phyloP scores from a whole-genome alignment of 129 eudicot species.

The Pulicaria dysenterica region DNA sequence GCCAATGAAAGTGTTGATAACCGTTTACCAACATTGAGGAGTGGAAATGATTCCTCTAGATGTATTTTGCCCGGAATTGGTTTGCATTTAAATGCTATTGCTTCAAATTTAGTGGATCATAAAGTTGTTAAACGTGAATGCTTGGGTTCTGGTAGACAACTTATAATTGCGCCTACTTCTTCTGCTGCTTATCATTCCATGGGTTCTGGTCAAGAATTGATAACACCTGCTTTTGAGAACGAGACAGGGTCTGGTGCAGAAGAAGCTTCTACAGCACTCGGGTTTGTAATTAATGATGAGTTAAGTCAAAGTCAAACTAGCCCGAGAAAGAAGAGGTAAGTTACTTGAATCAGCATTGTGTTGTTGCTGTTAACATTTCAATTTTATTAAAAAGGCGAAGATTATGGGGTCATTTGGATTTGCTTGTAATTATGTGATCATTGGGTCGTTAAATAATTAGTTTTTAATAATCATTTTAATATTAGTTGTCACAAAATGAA shows the following conservation, averaged over 20 bases:
- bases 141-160: slow-evolving; percentile 46
- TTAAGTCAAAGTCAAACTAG: slow-evolving; percentile 65
- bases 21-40: slow-evolving; percentile 37
- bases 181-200: slow-evolving; percentile 45
- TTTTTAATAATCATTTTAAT: no score
- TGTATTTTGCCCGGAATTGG: slow-evolving; percentile 78
- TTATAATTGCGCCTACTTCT: slow-evolving; percentile 46
- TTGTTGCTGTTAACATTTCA: neutral
- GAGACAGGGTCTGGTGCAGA: slow-evolving; percentile 46
- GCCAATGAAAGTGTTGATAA: slow-evolving; percentile 46
- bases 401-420: neutral
- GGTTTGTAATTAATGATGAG: slow-evolving; percentile 48
- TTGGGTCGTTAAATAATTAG: no score
- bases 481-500: no score
- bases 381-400: neutral
- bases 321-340: slow-evolving; percentile 87
- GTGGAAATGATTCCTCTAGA: slow-evolving; percentile 58
- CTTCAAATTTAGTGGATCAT: slow-evolving; percentile 60
- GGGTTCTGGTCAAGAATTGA: slow-evolving; percentile 43
- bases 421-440: no score
- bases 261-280: slow-evolving; percentile 50
- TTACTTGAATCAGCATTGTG: slow-evolving; percentile 10
- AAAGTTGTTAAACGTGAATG: slow-evolving; percentile 58
- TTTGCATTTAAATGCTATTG: slow-evolving; percentile 81
- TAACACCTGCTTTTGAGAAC: slow-evolving; percentile 44